A percentile compares a stretch with the other conserved stretches of the same genome.
These are phyloP conservation scores for Beauveria rudraprayagi DNA, from an alignment of 2,329 filamentous ascomycete species.

Conservation along the genomic window DNA sequence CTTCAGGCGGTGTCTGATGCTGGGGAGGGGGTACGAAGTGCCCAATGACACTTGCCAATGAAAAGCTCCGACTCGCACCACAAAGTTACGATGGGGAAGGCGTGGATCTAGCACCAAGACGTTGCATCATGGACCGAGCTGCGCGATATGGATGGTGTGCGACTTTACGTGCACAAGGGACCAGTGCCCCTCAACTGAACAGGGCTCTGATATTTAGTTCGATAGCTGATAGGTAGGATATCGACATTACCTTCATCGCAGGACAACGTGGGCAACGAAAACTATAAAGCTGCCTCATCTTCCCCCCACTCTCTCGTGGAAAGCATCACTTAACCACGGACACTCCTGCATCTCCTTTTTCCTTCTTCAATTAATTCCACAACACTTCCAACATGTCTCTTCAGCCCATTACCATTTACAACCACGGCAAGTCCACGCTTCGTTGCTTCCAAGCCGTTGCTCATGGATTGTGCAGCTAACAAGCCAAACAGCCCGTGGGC, in stretches of 20 bases:
- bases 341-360: not conserved
- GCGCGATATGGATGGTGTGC: not conserved
- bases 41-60: not conserved
- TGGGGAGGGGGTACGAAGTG: too few relatives aligned
- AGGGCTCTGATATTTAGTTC: not conserved
- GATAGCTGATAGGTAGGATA: too few relatives aligned
- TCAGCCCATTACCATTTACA: constrained; percentile 10
- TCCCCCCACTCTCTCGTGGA: not conserved
- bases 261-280: not conserved
- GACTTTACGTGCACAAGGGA: not conserved
- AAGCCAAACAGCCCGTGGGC: constrained; percentile 7
- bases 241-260: not conserved
- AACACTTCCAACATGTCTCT: constrained; percentile 9
- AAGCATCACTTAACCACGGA: not conserved
- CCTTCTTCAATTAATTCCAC: not conserved
- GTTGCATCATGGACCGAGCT: constrained; percentile 1
- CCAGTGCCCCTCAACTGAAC: not conserved
- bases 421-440: constrained; percentile 3
- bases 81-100: not conserved
- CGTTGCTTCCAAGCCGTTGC: not conserved
- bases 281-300: not conserved
- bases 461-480: not conserved
- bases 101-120: not conserved
- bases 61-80: not conserved
- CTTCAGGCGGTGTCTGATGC: not conserved